These are phyloP conservation scores for Parathielavia hyrcaniae DNA, from an alignment of 495 filamentous ascomycete genomes.

Conservation along the genomic window DNA sequence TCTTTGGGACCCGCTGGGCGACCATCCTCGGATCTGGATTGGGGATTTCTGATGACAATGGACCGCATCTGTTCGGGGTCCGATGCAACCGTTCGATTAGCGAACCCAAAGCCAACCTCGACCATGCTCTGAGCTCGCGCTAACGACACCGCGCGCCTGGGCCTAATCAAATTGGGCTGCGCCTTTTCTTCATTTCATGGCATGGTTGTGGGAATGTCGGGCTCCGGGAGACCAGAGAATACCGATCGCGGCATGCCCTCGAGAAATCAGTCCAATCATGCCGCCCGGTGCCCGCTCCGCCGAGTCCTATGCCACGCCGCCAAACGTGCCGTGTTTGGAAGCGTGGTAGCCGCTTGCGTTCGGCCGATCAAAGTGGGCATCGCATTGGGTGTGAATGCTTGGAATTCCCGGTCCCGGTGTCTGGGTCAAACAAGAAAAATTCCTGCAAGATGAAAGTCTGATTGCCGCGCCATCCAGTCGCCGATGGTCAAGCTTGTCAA, in stretches of 20 bases:
- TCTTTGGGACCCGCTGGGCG: slow-evolving; percentile 13
- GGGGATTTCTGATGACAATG: slow-evolving; percentile 10
- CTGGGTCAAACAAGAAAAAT: background rate
- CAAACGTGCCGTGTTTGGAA: slow-evolving; percentile 4
- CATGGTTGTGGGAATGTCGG: slow-evolving; percentile 17
- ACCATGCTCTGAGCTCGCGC: slow-evolving; percentile 11
- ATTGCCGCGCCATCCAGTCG: too few species aligned
- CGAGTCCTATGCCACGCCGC: background rate
- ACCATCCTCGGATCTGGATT: slow-evolving; percentile 22
- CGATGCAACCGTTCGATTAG: slow-evolving; percentile 37
- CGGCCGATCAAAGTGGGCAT: background rate
- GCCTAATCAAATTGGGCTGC: slow-evolving; percentile 19
- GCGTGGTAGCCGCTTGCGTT: background rate
- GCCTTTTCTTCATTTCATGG: slow-evolving; percentile 26
- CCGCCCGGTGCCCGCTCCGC: background rate
- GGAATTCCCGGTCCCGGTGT: background rate
- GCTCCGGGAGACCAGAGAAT: slow-evolving; percentile 19
- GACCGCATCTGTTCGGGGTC: slow-evolving; percentile 2
- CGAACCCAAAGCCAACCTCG: slow-evolving; percentile 22
- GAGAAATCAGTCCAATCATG: too few species aligned
- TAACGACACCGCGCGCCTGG: background rate
- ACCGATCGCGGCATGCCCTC: slow-evolving; percentile 14
- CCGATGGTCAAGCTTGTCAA: too few species aligned
- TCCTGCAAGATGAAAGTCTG: too few species aligned
- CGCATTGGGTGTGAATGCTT: too few species aligned